Evolutionary conservation across 2,329 filamentous ascomycete species (phyloP).

Genomic region (Cadophora sp.): DNA sequence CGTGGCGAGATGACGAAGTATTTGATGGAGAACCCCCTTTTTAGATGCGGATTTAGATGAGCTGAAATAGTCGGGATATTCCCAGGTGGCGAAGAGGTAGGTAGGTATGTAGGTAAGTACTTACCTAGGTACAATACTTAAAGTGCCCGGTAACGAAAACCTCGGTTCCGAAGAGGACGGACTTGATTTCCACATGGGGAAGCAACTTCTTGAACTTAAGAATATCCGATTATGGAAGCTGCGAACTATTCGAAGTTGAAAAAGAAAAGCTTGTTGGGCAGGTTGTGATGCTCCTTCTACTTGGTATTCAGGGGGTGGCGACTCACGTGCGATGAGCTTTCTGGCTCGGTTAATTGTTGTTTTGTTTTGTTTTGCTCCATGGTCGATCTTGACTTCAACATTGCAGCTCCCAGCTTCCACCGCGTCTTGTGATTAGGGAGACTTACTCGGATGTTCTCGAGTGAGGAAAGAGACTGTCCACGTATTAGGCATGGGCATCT

Average conservation of each 20-base stretch:
- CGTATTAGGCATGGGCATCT: no score
- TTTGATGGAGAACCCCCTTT: not conserved
- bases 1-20: constrained; percentile 1
- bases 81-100: constrained; percentile 8
- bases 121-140: not conserved
- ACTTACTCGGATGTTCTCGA: not conserved
- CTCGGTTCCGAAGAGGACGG: not conserved
- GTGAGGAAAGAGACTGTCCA: no score
- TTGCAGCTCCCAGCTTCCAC: not conserved
- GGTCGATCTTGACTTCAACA: not conserved
- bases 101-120: not conserved
- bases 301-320: constrained; percentile 3
- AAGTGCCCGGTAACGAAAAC: not conserved
- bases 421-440: not conserved
- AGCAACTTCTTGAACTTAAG: not conserved
- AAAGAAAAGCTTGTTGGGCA: no score
- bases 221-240: not conserved
- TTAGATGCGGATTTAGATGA: not conserved
- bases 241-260: not conserved
- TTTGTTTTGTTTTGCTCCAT: not conserved
- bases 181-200: not conserved
- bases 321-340: constrained; percentile 3
- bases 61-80: constrained; percentile 13
- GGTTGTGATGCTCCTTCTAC: not conserved
- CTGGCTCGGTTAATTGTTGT: not conserved